These are phyloP conservation scores for Wickerhamomyces alni DNA, from an alignment of 805 yeast species.

Conservation along the genomic window DNA sequence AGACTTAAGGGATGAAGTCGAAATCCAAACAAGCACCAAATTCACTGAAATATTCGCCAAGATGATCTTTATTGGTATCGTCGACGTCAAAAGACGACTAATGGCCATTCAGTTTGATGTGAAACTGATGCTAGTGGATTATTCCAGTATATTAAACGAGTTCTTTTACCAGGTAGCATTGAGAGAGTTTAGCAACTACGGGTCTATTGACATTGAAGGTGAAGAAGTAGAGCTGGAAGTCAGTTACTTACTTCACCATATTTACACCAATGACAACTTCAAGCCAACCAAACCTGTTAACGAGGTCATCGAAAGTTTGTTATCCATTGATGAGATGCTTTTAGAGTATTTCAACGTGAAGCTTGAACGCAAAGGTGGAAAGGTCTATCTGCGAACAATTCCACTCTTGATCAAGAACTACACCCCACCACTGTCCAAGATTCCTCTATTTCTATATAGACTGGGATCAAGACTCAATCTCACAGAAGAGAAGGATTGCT, in stretches of 20 bases:
- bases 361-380: constrained; percentile 25
- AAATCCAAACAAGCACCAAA: constrained; percentile 37
- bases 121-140: constrained; percentile 72
- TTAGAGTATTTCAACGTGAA: constrained; percentile 67
- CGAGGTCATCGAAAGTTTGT: constrained; percentile 23
- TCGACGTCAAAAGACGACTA: constrained; percentile 62
- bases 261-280: constrained; percentile 11
- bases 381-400: constrained; percentile 38
- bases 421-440: constrained; percentile 53
- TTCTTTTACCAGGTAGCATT: constrained; percentile 79
- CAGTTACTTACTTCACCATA: constrained; percentile 2
- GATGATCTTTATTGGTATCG: constrained; percentile 74
- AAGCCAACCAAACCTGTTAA: constrained; percentile 21
- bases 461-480: constrained; percentile 57
- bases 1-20: constrained; percentile 48
- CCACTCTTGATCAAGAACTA: constrained; percentile 69
- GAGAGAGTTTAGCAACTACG: constrained; percentile 77
- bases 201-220: constrained; percentile 40
- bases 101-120: constrained; percentile 85
- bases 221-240: constrained; percentile 15
- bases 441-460: constrained; percentile 62
- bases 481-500: constrained; percentile 61
- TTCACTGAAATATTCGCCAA: constrained; percentile 65
- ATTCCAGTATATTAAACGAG: constrained; percentile 59
- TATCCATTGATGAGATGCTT: constrained; percentile 69